A percentile compares a stretch with the other conserved stretches of the same genome.
These are phyloP conservation scores for Phytopythium kandeliae DNA, from an alignment of 352 stramenopile species.

Conservation along the genomic window DNA sequence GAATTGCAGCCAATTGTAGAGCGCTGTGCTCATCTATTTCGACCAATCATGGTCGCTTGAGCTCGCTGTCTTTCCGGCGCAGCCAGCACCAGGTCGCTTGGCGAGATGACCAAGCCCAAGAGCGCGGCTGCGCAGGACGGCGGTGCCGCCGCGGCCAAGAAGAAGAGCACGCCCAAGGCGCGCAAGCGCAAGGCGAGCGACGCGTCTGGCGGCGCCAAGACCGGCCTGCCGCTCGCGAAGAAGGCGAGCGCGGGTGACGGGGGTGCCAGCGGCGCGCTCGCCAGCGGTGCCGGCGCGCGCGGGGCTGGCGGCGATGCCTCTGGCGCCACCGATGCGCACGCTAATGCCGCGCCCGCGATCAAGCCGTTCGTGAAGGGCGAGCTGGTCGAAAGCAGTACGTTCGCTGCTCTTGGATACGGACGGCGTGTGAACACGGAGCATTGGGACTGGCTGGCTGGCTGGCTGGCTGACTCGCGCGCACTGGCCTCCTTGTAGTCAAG, in stretches of 20 bases:
- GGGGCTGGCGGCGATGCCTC: slow-evolving; percentile 1
- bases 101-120: slow-evolving; percentile 25
- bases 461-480: too few species aligned
- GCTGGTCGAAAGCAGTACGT: slow-evolving; percentile 79
- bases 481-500: slow-evolving; percentile 49
- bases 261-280: slow-evolving; percentile 6
- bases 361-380: slow-evolving; percentile 81
- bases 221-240: slow-evolving; percentile 28
- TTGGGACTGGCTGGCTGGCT: background rate
- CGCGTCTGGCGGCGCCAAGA: slow-evolving; percentile 26
- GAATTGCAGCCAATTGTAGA: too few species aligned
- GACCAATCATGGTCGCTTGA: too few species aligned
- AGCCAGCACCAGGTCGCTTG: too few species aligned
- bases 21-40: too few species aligned
- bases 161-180: slow-evolving; percentile 63
- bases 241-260: slow-evolving; percentile 22
- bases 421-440: background rate
- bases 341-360: slow-evolving; percentile 15
- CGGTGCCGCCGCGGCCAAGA: slow-evolving; percentile 31
- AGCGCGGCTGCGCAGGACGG: slow-evolving; percentile 7
- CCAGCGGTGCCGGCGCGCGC: background rate
- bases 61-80: too few species aligned
- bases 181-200: slow-evolving; percentile 77
- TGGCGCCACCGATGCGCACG: slow-evolving; percentile 6
- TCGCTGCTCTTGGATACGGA: background rate